Evolutionary conservation across 768 basidiomycete species (phyloP).

Genomic region (Hericium rajendrae): DNA sequence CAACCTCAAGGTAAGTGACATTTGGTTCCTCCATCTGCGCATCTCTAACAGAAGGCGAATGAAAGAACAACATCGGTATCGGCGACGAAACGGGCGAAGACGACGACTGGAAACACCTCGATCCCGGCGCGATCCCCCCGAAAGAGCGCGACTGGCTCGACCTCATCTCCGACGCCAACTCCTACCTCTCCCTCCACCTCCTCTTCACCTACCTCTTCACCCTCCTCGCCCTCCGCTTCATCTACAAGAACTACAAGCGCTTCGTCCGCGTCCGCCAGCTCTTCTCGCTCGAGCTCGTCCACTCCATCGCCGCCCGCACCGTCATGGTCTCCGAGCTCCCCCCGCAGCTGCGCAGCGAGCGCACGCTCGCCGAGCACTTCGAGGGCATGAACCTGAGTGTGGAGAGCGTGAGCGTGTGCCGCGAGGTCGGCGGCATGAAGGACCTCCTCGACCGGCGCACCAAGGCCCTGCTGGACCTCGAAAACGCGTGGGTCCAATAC

Average conservation of each 20-base stretch:
- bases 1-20: conserved; percentile 70
- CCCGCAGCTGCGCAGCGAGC: conserved; percentile 74
- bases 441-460: conserved; percentile 72
- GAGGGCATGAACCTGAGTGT: conserved; percentile 81
- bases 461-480: conserved; percentile 66
- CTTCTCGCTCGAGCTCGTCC: conserved; percentile 89
- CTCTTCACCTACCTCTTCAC: conserved; percentile 94
- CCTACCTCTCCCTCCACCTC: conserved; percentile 82
- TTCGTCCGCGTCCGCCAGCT: conserved; percentile 88
- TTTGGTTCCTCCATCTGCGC: neutral
- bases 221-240: conserved; percentile 71
- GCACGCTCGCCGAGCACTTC: conserved; percentile 85
- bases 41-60: neutral
- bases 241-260: conserved; percentile 81
- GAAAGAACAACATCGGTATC: conserved; percentile 62
- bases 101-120: conserved; percentile 13
- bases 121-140: conserved; percentile 6
- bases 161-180: conserved; percentile 82
- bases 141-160: conserved; percentile 60
- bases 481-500: conserved; percentile 80
- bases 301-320: conserved; percentile 89
- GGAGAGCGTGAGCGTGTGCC: conserved; percentile 84
- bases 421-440: conserved; percentile 72
- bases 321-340: conserved; percentile 84
- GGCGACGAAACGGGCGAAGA: conserved; percentile 40